phyloP scores from a whole-genome alignment of 2,329 filamentous ascomycete species.

The Penicillium sp. region DNA sequence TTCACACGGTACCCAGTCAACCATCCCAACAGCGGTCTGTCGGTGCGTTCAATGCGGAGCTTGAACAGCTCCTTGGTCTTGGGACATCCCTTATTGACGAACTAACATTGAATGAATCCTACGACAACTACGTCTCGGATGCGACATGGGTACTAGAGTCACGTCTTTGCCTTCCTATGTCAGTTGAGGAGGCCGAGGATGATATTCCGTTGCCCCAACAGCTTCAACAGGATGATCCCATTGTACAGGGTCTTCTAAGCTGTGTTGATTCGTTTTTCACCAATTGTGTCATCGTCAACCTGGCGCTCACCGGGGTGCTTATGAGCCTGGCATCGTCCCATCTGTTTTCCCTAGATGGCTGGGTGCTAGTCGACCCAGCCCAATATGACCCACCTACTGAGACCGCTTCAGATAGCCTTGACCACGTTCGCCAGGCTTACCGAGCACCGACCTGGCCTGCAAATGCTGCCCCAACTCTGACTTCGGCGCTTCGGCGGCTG shows the following conservation, averaged over 20 bases:
- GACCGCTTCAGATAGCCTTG: slow-evolving; percentile 32
- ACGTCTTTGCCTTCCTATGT: slow-evolving; percentile 33
- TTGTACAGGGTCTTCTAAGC: slow-evolving; percentile 52
- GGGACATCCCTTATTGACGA: slow-evolving; percentile 40
- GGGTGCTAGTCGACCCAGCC: slow-evolving; percentile 75
- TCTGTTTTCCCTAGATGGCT: slow-evolving; percentile 82
- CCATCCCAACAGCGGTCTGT: slow-evolving; percentile 34
- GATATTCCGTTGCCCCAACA: slow-evolving; percentile 63
- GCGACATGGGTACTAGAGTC: slow-evolving; percentile 54
- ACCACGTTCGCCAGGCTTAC: slow-evolving; percentile 31
- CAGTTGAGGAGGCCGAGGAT: slow-evolving; percentile 38
- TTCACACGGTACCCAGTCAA: slow-evolving; percentile 56
- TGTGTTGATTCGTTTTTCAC: slow-evolving; percentile 79
- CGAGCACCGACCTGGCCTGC: slow-evolving; percentile 51
- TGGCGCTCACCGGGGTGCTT: slow-evolving; percentile 80
- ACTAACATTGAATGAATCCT: slow-evolving; percentile 42
- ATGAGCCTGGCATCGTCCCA: slow-evolving; percentile 81
- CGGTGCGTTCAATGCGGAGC: slow-evolving; percentile 42
- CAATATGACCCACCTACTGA: slow-evolving; percentile 47
- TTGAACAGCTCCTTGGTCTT: slow-evolving; percentile 39
- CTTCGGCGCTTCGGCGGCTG: slow-evolving; percentile 60
- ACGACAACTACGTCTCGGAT: slow-evolving; percentile 46
- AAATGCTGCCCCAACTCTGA: slow-evolving; percentile 48
- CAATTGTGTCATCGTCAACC: slow-evolving; percentile 87
- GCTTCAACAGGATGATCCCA: slow-evolving; percentile 63